phyloP scores from a whole-genome alignment of 2,329 filamentous ascomycete species.

The Aspergillus quadricinctus region DNA sequence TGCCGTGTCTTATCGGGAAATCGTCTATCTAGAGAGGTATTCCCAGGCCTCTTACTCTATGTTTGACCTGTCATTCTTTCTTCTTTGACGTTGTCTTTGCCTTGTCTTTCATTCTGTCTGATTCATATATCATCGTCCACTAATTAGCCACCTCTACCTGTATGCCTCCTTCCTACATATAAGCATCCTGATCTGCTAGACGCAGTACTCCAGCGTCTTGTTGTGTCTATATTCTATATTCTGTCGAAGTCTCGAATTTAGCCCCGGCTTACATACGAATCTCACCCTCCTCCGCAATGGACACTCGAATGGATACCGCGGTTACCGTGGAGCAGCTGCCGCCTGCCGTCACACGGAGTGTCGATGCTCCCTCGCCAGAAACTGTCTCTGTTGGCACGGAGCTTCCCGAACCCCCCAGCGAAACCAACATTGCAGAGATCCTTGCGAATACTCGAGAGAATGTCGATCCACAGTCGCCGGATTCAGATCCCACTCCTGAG shows the following conservation, averaged over 20 bases:
- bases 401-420: constrained; percentile 3
- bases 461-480: constrained; percentile 6
- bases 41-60: background rate
- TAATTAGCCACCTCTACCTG: constrained; percentile 1
- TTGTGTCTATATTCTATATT: background rate
- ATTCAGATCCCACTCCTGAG: constrained; percentile 11
- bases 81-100: constrained; percentile 2
- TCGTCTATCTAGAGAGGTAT: background rate
- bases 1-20: background rate
- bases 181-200: background rate
- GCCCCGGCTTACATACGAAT: background rate
- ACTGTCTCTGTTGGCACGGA: constrained; percentile 9
- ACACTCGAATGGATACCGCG: constrained; percentile 10
- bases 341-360: constrained; percentile 10
- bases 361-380: constrained; percentile 4
- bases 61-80: background rate
- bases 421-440: background rate
- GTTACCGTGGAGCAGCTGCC: constrained; percentile 13
- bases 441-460: constrained; percentile 2
- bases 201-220: background rate
- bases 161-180: background rate
- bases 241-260: background rate
- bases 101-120: constrained; percentile 5
- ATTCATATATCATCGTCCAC: constrained; percentile 7
- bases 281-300: constrained; percentile 10